Evolutionary conservation across 352 stramenopile species (phyloP).

Genomic region (Pelagophyceae sp.): DNA sequence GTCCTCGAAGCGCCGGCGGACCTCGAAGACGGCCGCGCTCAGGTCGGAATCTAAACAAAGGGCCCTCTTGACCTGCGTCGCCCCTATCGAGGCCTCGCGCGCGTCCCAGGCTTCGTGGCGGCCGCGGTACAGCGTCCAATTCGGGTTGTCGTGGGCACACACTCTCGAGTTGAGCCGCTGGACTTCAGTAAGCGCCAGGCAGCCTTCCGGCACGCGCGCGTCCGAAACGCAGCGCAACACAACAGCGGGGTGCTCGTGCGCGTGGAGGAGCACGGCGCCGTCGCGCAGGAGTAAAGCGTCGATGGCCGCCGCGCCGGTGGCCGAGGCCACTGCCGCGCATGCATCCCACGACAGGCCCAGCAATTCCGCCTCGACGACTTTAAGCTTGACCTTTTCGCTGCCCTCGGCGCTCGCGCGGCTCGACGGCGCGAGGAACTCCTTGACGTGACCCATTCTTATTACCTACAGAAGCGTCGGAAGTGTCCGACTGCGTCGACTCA

Average conservation of each 20-base stretch:
- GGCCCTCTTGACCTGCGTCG: not conserved
- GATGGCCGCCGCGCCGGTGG: not conserved
- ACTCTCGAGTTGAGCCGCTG: conserved; percentile 26
- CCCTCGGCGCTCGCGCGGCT: not conserved
- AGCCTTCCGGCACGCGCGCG: not conserved
- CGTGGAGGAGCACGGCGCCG: not conserved
- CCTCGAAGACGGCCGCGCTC: not conserved
- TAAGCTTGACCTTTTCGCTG: not conserved
- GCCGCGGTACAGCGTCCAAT: conserved; percentile 13
- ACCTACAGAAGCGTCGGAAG: too few species aligned
- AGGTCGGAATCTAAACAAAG: not conserved
- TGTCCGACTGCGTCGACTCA: too few species aligned
- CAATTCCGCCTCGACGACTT: not conserved
- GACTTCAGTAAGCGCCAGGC: conserved; percentile 20
- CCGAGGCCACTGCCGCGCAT: not conserved
- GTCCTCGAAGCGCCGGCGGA: not conserved
- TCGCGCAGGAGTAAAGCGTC: not conserved
- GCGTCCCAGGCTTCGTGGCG: not conserved
- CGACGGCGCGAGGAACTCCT: conserved; percentile 17
- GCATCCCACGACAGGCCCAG: not conserved
- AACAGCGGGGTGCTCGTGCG: conserved; percentile 10
- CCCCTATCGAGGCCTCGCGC: conserved; percentile 9
- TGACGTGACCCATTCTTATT: conserved; percentile 13
- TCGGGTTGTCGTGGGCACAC: not conserved
- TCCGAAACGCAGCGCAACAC: not conserved